Conservation (phyloP, 352 stramenopile genomes). For the Phytophthora tubulina region DNA sequence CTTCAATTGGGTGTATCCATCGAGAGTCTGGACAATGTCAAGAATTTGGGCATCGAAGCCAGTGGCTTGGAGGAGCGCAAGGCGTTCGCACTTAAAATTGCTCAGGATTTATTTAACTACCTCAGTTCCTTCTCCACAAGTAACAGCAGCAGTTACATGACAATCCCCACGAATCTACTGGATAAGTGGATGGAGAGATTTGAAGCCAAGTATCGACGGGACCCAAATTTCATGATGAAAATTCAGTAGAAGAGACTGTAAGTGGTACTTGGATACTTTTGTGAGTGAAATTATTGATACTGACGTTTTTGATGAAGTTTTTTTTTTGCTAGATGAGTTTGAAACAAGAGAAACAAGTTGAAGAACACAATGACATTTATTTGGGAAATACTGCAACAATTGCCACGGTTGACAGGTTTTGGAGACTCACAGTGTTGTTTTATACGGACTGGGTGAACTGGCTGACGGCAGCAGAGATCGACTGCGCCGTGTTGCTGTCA, state of each 20-base stretch:
- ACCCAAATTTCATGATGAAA: constrained; percentile 95
- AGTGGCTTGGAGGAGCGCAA: constrained; percentile 74
- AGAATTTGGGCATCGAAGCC: constrained; percentile 78
- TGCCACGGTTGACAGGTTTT: neutral
- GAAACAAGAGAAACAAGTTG: constrained; percentile 1
- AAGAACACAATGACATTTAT: neutral
- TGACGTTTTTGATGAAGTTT: neutral
- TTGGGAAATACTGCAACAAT: neutral
- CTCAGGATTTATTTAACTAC: constrained; percentile 93
- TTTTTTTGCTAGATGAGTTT: constrained; percentile 15
- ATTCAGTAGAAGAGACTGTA: constrained; percentile 37
- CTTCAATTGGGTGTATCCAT: constrained; percentile 79
- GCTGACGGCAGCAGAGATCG: neutral
- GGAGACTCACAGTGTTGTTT: neutral
- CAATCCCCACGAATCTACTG: constrained; percentile 92
- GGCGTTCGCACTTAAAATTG: constrained; percentile 92
- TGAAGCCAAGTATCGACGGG: constrained; percentile 85
- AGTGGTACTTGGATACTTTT: neutral
- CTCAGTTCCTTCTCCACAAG: constrained; percentile 90
- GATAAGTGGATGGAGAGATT: constrained; percentile 94
- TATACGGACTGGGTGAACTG: constrained; percentile 5
- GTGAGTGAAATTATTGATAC: neutral
- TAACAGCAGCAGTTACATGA: constrained; percentile 82
- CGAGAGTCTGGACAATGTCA: constrained; percentile 77
- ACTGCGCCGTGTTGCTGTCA: neutral